Conservation (phyloP, 179 eudicot genomes). For the Silene coronaria region DNA sequence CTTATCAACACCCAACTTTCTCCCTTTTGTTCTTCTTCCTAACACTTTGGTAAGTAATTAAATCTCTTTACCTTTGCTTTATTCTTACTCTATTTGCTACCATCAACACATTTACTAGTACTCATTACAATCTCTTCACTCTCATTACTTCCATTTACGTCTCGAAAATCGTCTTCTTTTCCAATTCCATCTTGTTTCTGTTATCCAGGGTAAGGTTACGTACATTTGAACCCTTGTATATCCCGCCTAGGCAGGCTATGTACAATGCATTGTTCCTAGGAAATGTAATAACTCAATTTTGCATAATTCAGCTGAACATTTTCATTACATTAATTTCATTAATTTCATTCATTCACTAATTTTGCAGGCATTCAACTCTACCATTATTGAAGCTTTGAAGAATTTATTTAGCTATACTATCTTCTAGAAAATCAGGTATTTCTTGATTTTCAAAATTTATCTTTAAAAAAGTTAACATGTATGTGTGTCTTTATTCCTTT, state of each 20-base stretch:
- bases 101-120: background rate
- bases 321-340: no score
- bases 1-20: slow-evolving; percentile 20
- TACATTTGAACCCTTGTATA: background rate
- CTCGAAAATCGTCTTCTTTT: background rate
- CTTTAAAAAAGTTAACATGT: background rate
- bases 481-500: background rate
- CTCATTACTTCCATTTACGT: background rate
- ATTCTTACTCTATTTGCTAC: background rate
- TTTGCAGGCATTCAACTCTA: slow-evolving; percentile 15
- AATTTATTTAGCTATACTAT: background rate
- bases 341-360: background rate
- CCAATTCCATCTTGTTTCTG: no score
- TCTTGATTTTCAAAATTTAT: background rate
- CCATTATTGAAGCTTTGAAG: background rate
- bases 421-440: background rate
- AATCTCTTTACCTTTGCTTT: background rate
- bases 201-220: background rate
- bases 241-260: background rate
- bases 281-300: background rate
- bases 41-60: slow-evolving; percentile 12
- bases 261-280: background rate
- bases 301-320: background rate
- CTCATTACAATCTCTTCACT: background rate
- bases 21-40: background rate